A percentile compares a stretch with the other conserved stretches of the same genome.
Evolutionary conservation across 2,329 filamentous ascomycete genomes (phyloP).

Genomic region (Clonostachys rhizophaga): DNA sequence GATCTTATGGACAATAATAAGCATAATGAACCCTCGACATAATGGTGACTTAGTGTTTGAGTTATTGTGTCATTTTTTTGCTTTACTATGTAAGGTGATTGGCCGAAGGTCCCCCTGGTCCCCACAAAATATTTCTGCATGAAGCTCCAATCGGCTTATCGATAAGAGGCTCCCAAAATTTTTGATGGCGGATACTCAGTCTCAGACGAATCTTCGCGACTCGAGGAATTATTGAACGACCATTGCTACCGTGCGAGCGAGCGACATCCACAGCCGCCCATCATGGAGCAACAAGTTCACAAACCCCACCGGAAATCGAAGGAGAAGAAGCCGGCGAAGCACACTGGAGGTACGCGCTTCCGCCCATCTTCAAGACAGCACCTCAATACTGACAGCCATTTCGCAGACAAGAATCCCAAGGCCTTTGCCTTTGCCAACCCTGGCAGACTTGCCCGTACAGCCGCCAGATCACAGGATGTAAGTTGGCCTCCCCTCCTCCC

Average conservation of each 20-base stretch:
- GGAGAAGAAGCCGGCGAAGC: constrained; percentile 71
- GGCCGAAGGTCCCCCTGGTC: no score
- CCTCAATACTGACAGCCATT: constrained; percentile 9
- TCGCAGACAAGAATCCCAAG: constrained; percentile 73
- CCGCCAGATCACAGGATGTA: constrained; percentile 69
- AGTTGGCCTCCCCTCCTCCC: constrained; percentile 7
- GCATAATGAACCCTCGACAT: no score
- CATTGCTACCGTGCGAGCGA: background rate
- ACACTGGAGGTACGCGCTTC: constrained; percentile 47
- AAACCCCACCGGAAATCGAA: constrained; percentile 82
- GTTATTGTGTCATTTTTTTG: no score
- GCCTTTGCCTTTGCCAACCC: constrained; percentile 83
- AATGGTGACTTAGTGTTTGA: no score
- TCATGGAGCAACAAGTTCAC: constrained; percentile 79
- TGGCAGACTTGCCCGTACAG: constrained; percentile 72
- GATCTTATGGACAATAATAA: no score
- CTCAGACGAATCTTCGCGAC: no score
- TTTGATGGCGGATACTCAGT: no score
- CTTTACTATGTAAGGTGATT: no score
- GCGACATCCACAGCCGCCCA: constrained; percentile 15
- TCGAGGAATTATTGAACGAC: no score
- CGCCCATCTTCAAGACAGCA: background rate
- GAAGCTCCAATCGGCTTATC: no score
- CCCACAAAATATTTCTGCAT: no score
- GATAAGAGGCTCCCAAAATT: no score